Evolutionary conservation across 306 rosid genomes (phyloP), one percentile per base, ranked within the genome.

Genomic region (Canavalia gladiata): DNA sequence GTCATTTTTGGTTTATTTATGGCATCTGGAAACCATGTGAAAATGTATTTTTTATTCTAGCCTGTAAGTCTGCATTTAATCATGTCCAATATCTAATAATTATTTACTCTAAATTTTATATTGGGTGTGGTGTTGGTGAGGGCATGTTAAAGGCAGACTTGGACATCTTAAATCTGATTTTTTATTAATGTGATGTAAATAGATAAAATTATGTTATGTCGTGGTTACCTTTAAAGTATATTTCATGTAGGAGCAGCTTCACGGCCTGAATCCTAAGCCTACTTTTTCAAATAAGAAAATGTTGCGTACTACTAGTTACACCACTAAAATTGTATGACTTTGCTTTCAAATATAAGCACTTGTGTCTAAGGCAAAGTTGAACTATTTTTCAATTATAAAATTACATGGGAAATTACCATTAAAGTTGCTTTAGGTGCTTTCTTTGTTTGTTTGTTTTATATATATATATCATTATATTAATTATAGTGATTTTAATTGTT

Each of bases 161-260:
- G 10, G 31, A 30, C 49, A 8, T 62, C 60, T 34, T 33, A 33
- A 31, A 6, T 43, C 29, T 6, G 5, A 58, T 58, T 57, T 58
- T 45, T 54, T 42, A 5, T 81, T 75, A 11, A 51, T 64, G 35
- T 65, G 0, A 10, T 56, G 81, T 74, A 56, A 66, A 45, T 62
- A 62, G 69, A 63, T 42, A 39, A 37, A 42, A 9, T 31, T 51
- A n/a, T 39, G 47, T 2, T 37, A 37, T 18, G 25, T 50, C 37
- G 45, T 31, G n/a, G n/a, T 50, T 50, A 59, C 7, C 65, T 35
- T 34, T 55, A 55, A 6, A 25, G 4, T 65, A 4, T 33, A 74
- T 37, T 69, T 63, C 77, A 2, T 33, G 30, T 8, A 60, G 47
- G 78, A 65, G 39, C 78, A 18, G 25, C 25, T 18, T 18, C 25